phyloP scores from a whole-genome alignment of 768 basidiomycete genomes.

The Inosperma sp. region DNA sequence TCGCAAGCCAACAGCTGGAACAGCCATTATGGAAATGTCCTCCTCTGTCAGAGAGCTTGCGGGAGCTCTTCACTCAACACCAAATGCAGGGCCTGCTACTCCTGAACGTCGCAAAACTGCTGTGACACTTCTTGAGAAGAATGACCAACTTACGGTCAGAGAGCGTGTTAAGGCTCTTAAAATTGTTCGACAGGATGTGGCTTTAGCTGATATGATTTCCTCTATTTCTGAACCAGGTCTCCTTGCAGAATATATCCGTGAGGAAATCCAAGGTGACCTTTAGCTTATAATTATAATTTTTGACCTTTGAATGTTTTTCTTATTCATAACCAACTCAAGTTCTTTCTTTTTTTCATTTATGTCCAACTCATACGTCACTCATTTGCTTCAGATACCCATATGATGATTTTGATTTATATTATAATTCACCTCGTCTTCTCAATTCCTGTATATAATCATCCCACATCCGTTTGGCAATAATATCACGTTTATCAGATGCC shows the following conservation, averaged over 20 bases:
- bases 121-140: slow-evolving; percentile 15
- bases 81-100: slow-evolving; percentile 4
- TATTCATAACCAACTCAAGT: not conserved
- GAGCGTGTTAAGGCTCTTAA: slow-evolving; percentile 13
- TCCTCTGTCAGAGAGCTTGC: slow-evolving; percentile 14
- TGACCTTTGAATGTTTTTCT: too few relatives aligned
- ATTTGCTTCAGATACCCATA: not conserved
- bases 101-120: slow-evolving; percentile 11
- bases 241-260: slow-evolving; percentile 6
- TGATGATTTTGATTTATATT: not conserved
- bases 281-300: too few relatives aligned
- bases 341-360: not conserved
- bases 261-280: not conserved
- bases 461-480: slow-evolving; percentile 10
- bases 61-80: slow-evolving; percentile 5
- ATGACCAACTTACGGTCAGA: slow-evolving; percentile 16
- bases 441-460: slow-evolving; percentile 5
- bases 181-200: slow-evolving; percentile 13
- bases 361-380: not conserved
- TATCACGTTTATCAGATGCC: slow-evolving; percentile 1
- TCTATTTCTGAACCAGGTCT: slow-evolving; percentile 10
- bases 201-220: slow-evolving; percentile 15
- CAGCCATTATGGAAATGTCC: slow-evolving; percentile 11
- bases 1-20: not conserved
- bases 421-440: not conserved